phyloP scores from a whole-genome alignment of 345 rosid species.

The Syzygium aromaticum region DNA sequence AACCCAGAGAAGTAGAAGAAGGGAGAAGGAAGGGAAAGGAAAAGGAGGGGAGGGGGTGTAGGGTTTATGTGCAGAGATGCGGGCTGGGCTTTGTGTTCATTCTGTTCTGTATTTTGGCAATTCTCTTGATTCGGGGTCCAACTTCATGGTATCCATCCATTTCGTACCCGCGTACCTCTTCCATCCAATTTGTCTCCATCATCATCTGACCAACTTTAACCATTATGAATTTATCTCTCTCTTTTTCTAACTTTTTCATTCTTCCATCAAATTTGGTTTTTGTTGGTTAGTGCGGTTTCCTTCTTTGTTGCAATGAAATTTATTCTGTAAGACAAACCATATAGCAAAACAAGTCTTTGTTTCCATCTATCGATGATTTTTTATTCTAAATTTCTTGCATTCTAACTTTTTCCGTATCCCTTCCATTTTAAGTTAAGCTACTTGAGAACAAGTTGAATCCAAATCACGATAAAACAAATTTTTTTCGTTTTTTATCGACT shows the following conservation, averaged over 20 bases:
- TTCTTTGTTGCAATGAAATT: background rate
- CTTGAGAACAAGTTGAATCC: too few species aligned
- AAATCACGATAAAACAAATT: too few species aligned
- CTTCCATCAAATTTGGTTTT: background rate
- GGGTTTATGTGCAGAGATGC: background rate
- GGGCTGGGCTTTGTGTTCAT: background rate
- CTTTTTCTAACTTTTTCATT: too few species aligned
- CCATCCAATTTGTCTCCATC: background rate
- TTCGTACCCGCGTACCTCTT: background rate
- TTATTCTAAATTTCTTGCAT: too few species aligned
- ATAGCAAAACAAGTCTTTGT: fast-evolving
- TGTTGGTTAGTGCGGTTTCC: background rate
- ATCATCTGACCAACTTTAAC: background rate
- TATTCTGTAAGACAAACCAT: too few species aligned
- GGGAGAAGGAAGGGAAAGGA: fast-evolving
- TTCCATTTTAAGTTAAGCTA: too few species aligned
- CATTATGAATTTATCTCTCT: background rate
- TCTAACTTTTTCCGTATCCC: too few species aligned
- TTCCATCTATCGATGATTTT: background rate
- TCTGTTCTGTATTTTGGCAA: too few species aligned
- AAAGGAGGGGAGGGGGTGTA: fast-evolving
- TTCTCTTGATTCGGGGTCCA: background rate
- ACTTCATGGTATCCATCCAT: background rate
- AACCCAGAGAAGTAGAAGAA: background rate
- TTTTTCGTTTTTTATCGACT: too few species aligned